Base-by-base conservation (phyloP, 2,329 filamentous ascomycete species). In the Exophiala viscosa region DNA sequence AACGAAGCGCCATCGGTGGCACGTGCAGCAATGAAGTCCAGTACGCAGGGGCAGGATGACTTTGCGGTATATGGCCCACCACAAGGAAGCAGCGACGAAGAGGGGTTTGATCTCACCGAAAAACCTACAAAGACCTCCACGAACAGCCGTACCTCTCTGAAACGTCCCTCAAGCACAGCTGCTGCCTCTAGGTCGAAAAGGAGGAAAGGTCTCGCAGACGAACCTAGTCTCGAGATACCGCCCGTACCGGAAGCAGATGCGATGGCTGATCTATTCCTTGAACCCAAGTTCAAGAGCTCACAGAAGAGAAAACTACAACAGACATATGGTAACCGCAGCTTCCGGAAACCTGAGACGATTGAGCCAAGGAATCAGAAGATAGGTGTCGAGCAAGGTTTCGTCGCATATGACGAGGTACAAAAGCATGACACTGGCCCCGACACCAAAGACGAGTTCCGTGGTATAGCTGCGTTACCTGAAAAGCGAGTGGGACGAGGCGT, bases 81-180 rank as follows among this genome's bases (percentile, higher is more conserved):
- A 17, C 18, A 48, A 33, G 50, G 49, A 40, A 56, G 56, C 33
- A 55, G 57, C 17, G 57, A 60, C 5, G 57, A 56, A 31, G 44
- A 57, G 17, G 38, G 14, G 52, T 60, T 58, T 59, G 67, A 71
- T 45, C 64, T 71, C 35, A 54, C 66, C 70, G 33, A 70, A 69
- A n/a, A 65, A 65, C 15, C 67, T 66, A n/a, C 61, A 47, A 15
- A 15, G n/a, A 14, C 20, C 33, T 33, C 44, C n/a, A 3, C 39
- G n/a, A 51, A 15, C 33, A 4, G n/a, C 6, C 32, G 44, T 35
- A 45, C 39, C 9, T 38, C 52, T 38, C 34, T 47, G 15, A 56
- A 56, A 20, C 56, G 53, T 28, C 14, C 40, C 2, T 47, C 56
- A 8, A 17, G 14, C 34, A 56, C 53, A 4, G 48, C 52, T 20